Percentiles rank a stretch among this genome's conserved stretches.
Evolutionary conservation across 1,284 basidiomycete species (phyloP).

Genomic region (Trichosporon inkin): DNA sequence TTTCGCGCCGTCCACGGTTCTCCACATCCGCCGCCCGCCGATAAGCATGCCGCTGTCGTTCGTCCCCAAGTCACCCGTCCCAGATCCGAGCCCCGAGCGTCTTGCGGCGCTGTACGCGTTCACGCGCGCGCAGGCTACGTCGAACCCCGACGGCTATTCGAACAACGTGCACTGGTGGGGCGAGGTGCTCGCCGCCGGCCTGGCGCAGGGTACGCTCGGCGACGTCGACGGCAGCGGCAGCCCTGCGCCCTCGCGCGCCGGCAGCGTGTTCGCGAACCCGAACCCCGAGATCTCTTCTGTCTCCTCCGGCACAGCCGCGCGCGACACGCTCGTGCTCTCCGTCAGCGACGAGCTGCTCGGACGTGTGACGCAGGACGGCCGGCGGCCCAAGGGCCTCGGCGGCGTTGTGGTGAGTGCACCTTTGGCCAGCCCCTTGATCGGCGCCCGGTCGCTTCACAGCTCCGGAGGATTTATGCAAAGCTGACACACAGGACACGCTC

Average conservation of each 20-base stretch:
- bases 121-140: slow-evolving; percentile 72
- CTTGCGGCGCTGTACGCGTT: slow-evolving; percentile 84
- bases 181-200: slow-evolving; percentile 61
- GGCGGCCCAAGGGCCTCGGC: slow-evolving; percentile 71
- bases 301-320: slow-evolving; percentile 18
- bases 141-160: slow-evolving; percentile 76
- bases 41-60: slow-evolving; percentile 22
- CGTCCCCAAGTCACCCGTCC: slow-evolving; percentile 25
- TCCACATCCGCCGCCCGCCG: not conserved
- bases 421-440: not conserved
- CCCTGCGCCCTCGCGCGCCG: not conserved
- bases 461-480: not conserved
- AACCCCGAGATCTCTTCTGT: not conserved
- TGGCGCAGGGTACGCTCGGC: slow-evolving; percentile 59
- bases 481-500: slow-evolving; percentile 28
- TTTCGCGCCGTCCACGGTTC: not conserved
- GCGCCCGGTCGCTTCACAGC: no score
- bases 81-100: slow-evolving; percentile 54
- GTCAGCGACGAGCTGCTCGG: slow-evolving; percentile 62
- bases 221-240: slow-evolving; percentile 23
- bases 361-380: slow-evolving; percentile 53
- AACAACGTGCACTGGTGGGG: slow-evolving; percentile 87
- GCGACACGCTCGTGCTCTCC: slow-evolving; percentile 62
- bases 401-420: slow-evolving; percentile 68
- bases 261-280: slow-evolving; percentile 9